Conservation (phyloP, 306 rosid genomes). For the barrel medic (Medicago truncatula) region MtrunA17r5.0-ANR NC_053048.1:5511501-5512000, state of each 20-base stretch:
- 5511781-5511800: conserved; percentile 94
- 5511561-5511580: conserved; percentile 7
- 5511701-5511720: not conserved
- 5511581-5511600: conserved; percentile 14
- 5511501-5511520: not conserved
- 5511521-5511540: not conserved
- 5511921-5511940: conserved; percentile 89
- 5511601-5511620: not conserved
- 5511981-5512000: conserved; percentile 65
- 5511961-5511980: conserved; percentile 56
- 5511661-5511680: conserved; percentile 26
- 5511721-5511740: conserved; percentile 67
- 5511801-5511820: conserved; percentile 78
- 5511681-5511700: not conserved
- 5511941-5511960: conserved; percentile 46
- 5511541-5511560: conserved; percentile 7
- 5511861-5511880: conserved; percentile 76
- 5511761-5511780: conserved; percentile 90
- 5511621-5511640: not conserved
- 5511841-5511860: conserved; percentile 78
- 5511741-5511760: conserved; percentile 88
- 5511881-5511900: conserved; percentile 88
- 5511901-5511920: conserved; percentile 96
- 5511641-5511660: not conserved
- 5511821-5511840: conserved; percentile 81